Percentiles rank a stretch among this genome's conserved stretches.
Conservation (phyloP, 441 rosid genomes). For the Brassica hybrid region DNA sequence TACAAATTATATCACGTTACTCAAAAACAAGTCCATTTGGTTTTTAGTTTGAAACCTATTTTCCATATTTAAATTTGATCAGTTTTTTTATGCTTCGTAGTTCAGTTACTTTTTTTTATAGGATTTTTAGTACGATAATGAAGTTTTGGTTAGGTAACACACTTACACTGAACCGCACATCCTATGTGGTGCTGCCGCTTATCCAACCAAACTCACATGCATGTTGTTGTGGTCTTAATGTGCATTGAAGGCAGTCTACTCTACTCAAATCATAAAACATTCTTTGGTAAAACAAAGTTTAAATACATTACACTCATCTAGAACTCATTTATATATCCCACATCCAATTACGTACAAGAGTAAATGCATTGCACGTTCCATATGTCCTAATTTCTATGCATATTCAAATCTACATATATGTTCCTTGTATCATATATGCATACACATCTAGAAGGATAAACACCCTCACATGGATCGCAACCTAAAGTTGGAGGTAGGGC, state of each 20-base stretch:
- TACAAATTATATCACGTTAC: neutral
- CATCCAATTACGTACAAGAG: slow-evolving; percentile 3
- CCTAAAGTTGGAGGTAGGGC: slow-evolving; percentile 19
- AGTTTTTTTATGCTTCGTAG: neutral
- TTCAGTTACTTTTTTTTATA: neutral
- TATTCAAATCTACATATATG: neutral
- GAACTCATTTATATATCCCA: neutral
- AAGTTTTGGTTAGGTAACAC: slow-evolving; percentile 19
- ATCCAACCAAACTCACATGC: slow-evolving; percentile 42
- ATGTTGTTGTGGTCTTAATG: slow-evolving; percentile 34
- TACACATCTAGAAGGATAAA: slow-evolving; percentile 4
- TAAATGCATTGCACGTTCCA: slow-evolving; percentile 14
- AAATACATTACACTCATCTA: slow-evolving; percentile 14
- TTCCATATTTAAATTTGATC: neutral
- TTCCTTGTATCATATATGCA: slow-evolving; percentile 9
- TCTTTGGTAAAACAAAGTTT: slow-evolving; percentile 21
- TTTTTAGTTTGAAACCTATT: neutral
- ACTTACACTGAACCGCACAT: slow-evolving; percentile 28
- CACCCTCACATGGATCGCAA: slow-evolving; percentile 20
- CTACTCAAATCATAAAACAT: slow-evolving; percentile 26
- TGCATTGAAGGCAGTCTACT: slow-evolving; percentile 18
- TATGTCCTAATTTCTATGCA: neutral
- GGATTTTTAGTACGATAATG: slow-evolving; percentile 3
- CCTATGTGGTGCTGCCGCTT: slow-evolving; percentile 34
- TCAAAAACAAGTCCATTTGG: neutral